A percentile compares a stretch with the other conserved stretches of the same genome.
phyloP scores from a whole-genome alignment of 2,329 filamentous ascomycete species.

The Ophiostoma ips region DNA sequence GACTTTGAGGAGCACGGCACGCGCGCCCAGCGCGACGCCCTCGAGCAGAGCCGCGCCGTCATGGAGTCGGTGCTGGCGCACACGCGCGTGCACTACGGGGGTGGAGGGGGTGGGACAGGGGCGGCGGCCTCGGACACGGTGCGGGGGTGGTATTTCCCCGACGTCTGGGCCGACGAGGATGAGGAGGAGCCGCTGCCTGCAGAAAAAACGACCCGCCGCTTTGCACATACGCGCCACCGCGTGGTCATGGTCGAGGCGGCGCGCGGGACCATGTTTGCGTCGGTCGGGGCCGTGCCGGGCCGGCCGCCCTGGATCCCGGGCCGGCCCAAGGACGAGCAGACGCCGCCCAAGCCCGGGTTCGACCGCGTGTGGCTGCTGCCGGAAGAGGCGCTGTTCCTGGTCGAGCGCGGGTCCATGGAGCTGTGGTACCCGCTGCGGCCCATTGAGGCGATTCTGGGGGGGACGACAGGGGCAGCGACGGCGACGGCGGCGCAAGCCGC shows the following conservation, averaged over 20 bases:
- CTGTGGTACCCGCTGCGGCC: constrained; percentile 60
- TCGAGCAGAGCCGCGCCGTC: constrained; percentile 69
- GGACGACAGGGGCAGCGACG: too few species aligned
- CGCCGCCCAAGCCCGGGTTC: constrained; percentile 26
- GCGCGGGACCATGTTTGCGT: constrained; percentile 51
- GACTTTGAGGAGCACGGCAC: constrained; percentile 94
- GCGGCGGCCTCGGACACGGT: constrained; percentile 43
- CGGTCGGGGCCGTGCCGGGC: constrained; percentile 48
- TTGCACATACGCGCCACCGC: constrained; percentile 27
- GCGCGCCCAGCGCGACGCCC: constrained; percentile 58
- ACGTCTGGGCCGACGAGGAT: constrained; percentile 30
- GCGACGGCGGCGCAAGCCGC: constrained; percentile 34
- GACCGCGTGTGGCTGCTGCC: constrained; percentile 71
- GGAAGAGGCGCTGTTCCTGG: constrained; percentile 78
- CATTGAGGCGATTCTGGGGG: constrained; percentile 34
- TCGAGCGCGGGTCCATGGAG: constrained; percentile 79
- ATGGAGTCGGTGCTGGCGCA: constrained; percentile 80
- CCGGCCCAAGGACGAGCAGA: constrained; percentile 33
- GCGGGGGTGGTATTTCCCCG: constrained; percentile 61
- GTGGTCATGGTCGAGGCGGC: constrained; percentile 57
- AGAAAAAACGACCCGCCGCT: constrained; percentile 7
- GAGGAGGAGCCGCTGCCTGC: background rate
- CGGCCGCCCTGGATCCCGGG: constrained; percentile 26
- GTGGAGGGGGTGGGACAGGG: background rate
- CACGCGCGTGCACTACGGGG: constrained; percentile 56